Evolutionary conservation across 305 asterid genomes (phyloP).

Genomic region (Salvia sclarea): DNA sequence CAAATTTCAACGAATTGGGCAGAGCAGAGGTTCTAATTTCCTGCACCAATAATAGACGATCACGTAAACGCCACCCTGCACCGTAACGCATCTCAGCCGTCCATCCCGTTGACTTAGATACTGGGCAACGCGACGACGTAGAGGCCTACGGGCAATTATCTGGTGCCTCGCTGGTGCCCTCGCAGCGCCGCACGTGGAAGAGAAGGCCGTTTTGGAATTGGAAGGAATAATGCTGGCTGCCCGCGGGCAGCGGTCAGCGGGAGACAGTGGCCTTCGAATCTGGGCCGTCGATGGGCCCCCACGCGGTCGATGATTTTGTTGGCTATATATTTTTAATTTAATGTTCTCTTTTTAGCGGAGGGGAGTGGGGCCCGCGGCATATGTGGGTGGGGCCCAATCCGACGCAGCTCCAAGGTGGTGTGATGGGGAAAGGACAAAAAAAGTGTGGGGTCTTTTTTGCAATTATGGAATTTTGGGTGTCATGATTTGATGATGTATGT

Average conservation of each 20-base stretch:
- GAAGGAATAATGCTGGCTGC: slow-evolving; percentile 32
- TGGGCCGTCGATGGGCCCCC: slow-evolving; percentile 38
- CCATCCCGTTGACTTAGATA: slow-evolving; percentile 26
- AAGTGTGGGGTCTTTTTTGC: slow-evolving; percentile 40
- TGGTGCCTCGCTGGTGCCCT: slow-evolving; percentile 42
- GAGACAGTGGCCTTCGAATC: slow-evolving; percentile 50
- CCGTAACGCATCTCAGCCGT: slow-evolving; percentile 39
- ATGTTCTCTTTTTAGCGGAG: background rate
- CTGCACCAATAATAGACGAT: slow-evolving; percentile 25
- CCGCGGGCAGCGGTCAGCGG: slow-evolving; percentile 49
- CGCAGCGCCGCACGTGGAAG: slow-evolving; percentile 37
- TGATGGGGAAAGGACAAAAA: slow-evolving; percentile 39
- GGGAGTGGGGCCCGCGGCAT: slow-evolving; percentile 43
- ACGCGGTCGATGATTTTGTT: slow-evolving; percentile 12
- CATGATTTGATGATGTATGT: slow-evolving; percentile 28
- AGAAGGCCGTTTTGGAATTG: too few relatives aligned
- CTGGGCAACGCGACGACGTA: background rate
- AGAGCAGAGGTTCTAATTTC: slow-evolving; percentile 3
- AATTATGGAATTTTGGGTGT: slow-evolving; percentile 30
- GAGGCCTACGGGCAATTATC: slow-evolving; percentile 29
- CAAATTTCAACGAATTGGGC: slow-evolving; percentile 14
- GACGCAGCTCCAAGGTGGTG: slow-evolving; percentile 58
- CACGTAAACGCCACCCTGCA: slow-evolving; percentile 14
- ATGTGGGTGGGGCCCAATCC: slow-evolving; percentile 53
- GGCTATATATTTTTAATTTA: background rate